Evolutionary conservation across 108 stramenopile genomes (phyloP), one percentile per base, ranked within the genome.

Genomic region (Bacterosira constricta): DNA sequence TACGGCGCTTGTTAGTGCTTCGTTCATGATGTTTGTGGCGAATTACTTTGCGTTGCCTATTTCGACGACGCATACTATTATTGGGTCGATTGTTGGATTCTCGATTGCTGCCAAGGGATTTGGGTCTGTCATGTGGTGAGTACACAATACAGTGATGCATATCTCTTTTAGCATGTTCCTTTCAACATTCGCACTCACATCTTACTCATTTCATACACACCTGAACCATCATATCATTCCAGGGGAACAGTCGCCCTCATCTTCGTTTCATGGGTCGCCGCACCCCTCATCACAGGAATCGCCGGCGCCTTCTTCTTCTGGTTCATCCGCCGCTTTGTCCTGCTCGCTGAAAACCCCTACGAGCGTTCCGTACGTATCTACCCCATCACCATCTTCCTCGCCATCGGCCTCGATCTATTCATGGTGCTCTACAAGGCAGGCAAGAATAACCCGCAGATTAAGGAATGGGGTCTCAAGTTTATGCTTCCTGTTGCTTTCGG

Each of bases 31-130:
- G 9, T 12, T 77, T n/a, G 32, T 81, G 1, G 90, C 86, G 9
- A 88, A 87, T 4, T 71, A 66, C 51, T 60, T 82, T 42, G 85
- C 78, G 32, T 27, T 90, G 11, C 88, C 90, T 9, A 88, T 92
- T 0, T 89, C 87, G 4, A 90, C 89, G 1, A 89, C 88, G 12
- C 90, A 90, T 51, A 71, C 65, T 41, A 54, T 86, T 1, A 72
- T 93, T 37, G 88, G 88, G 4, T 70, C 41, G 31, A 83, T 91
- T 36, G 56, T 93, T 36, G 92, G 90, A 17, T 81, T 93, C 59
- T 59, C 83, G 1, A 31, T 82, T 21, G 83, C 73, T 20, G 77
- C 83, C 44, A 65, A 78, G 62, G 80, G 83, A 23, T 72, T 65
- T 18, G 52, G 64, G 0, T 77, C 80, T 11, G 71, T 89, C 23